These are phyloP conservation scores for Hura crepitans DNA, from an alignment of 441 rosid species.

Conservation along the genomic window DNA sequence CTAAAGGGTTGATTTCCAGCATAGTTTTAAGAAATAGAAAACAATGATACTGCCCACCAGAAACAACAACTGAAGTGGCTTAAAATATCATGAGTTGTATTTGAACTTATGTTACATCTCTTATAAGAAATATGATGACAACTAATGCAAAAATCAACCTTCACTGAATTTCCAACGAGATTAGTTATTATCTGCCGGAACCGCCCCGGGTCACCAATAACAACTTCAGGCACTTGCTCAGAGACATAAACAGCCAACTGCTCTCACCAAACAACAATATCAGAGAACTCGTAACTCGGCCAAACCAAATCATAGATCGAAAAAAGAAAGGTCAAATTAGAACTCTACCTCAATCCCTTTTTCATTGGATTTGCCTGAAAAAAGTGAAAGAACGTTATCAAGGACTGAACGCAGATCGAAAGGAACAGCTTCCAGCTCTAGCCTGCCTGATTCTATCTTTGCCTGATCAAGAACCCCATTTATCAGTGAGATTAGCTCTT, in stretches of 20 bases:
- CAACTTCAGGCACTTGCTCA: slow-evolving; percentile 65
- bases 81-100: background rate
- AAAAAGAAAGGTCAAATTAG: slow-evolving; percentile 9
- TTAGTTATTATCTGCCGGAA: slow-evolving; percentile 87
- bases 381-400: slow-evolving; percentile 70
- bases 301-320: background rate
- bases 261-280: slow-evolving; percentile 29
- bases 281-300: slow-evolving; percentile 22
- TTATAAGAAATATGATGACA: background rate
- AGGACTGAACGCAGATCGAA: slow-evolving; percentile 71
- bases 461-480: slow-evolving; percentile 96
- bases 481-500: slow-evolving; percentile 73
- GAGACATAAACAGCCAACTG: slow-evolving; percentile 90
- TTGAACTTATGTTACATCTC: background rate
- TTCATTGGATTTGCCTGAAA: slow-evolving; percentile 65
- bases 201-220: slow-evolving; percentile 82
- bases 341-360: slow-evolving; percentile 74
- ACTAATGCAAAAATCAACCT: slow-evolving; percentile 47
- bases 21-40: background rate
- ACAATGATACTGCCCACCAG: too few relatives aligned
- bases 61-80: background rate
- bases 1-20: background rate
- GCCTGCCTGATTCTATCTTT: slow-evolving; percentile 95
- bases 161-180: slow-evolving; percentile 91
- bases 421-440: slow-evolving; percentile 81